phyloP scores from a whole-genome alignment of 1,139 yeast genomes.

The Nakaseomyces uthaithaninus region DNA sequence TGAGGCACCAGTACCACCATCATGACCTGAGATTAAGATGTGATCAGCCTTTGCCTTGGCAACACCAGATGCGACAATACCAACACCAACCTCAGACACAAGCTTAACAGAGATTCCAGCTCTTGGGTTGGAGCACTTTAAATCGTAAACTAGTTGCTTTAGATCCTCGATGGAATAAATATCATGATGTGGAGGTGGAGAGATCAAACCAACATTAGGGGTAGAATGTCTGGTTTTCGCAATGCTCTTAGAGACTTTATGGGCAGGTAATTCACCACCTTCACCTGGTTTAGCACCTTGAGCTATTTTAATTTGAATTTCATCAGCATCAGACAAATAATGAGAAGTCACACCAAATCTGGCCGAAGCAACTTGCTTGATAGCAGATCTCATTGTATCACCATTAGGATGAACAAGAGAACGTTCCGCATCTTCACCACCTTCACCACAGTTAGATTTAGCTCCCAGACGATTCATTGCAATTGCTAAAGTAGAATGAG shows the following conservation, averaged over 20 bases:
- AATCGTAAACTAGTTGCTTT: conserved; percentile 91
- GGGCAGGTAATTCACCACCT: conserved; percentile 98
- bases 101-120: conserved; percentile 94
- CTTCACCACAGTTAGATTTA: conserved; percentile 97
- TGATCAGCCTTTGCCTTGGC: conserved; percentile 98
- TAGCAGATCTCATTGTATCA: conserved; percentile 96
- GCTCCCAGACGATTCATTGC: conserved; percentile 99
- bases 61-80: conserved; percentile 98
- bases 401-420: conserved; percentile 74
- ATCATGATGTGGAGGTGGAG: conserved; percentile 99
- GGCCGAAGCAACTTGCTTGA: conserved; percentile 96
- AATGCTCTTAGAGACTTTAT: conserved; percentile 79
- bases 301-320: conserved; percentile 96
- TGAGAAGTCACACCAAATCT: conserved; percentile 96
- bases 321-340: conserved; percentile 93
- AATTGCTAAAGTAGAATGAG: conserved; percentile 93
- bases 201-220: conserved; percentile 91
- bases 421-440: conserved; percentile 97
- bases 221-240: conserved; percentile 97
- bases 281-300: conserved; percentile 99
- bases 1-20: conserved; percentile 99
- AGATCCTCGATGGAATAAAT: conserved; percentile 96
- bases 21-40: conserved; percentile 91
- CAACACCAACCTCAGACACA: conserved; percentile 97
- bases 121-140: conserved; percentile 94